Conservation (phyloP, 352 stramenopile genomes). For the Bremia lactucae region DNA sequence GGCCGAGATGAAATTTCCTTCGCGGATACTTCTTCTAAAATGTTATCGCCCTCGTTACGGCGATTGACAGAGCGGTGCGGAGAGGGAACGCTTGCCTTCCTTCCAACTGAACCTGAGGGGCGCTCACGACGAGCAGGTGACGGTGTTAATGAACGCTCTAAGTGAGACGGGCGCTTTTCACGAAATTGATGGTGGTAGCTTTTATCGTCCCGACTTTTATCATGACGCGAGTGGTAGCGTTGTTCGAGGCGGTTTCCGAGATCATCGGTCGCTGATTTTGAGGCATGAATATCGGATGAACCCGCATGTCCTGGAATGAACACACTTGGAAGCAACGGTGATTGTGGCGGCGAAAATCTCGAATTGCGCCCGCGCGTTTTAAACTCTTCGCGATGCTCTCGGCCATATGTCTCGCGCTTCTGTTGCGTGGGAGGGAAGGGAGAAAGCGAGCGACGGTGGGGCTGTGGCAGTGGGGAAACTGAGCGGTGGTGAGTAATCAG, state of each 20-base stretch:
- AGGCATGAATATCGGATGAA: conserved; percentile 9
- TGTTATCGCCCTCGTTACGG: conserved; percentile 14
- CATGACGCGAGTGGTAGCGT: conserved; percentile 15
- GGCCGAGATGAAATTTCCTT: conserved; percentile 11
- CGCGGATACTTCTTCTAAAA: conserved; percentile 13
- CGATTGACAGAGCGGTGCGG: conserved; percentile 21
- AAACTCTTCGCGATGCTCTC: conserved; percentile 16
- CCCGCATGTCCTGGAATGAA: conserved; percentile 4
- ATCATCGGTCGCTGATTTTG: conserved; percentile 7
- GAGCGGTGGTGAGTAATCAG: conserved; percentile 9
- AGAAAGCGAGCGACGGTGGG: conserved; percentile 10
- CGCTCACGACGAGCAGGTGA: conserved; percentile 26
- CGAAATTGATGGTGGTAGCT: conserved; percentile 19
- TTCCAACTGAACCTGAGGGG: conserved; percentile 15
- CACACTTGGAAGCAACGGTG: conserved; percentile 11
- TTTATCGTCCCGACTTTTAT: conserved; percentile 29
- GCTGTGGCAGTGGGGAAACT: conserved; percentile 7
- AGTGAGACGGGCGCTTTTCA: conserved; percentile 20
- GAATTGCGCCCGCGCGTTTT: conserved; percentile 8
- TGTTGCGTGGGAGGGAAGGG: conserved; percentile 8
- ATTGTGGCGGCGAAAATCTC: conserved; percentile 21
- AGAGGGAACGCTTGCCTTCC: conserved; percentile 19
- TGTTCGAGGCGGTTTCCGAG: conserved; percentile 21
- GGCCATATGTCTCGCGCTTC: conserved; percentile 15
- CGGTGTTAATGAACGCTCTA: conserved; percentile 25